phyloP scores from a whole-genome alignment of 2,329 filamentous ascomycete genomes.

The Pseudogymnoascus sp. region DNA sequence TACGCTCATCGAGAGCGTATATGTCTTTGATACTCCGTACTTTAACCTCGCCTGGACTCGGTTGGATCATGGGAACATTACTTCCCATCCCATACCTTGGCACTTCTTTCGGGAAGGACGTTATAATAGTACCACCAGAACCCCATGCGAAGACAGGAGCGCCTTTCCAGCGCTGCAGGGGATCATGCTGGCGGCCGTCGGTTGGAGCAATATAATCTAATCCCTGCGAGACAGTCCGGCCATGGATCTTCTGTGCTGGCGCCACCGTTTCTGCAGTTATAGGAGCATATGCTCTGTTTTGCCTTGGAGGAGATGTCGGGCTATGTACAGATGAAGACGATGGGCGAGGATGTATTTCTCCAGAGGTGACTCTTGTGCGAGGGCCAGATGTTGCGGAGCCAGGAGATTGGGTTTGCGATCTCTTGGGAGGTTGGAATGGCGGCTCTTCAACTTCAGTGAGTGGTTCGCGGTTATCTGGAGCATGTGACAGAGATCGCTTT shows the following conservation, averaged over 20 bases:
- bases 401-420: constrained; percentile 58
- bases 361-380: constrained; percentile 30
- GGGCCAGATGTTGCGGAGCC: constrained; percentile 42
- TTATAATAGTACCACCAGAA: constrained; percentile 73
- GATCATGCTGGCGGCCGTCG: constrained; percentile 64
- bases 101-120: constrained; percentile 80
- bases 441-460: constrained; percentile 24
- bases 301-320: constrained; percentile 20
- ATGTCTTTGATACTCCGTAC: constrained; percentile 69
- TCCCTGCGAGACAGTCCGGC: constrained; percentile 46
- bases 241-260: constrained; percentile 28
- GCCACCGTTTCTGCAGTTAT: constrained; percentile 13
- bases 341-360: constrained; percentile 20
- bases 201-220: constrained; percentile 55
- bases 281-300: constrained; percentile 12
- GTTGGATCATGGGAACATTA: constrained; percentile 67
- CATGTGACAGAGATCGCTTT: constrained; percentile 43
- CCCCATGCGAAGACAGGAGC: constrained; percentile 82
- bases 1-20: constrained; percentile 61
- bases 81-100: constrained; percentile 72
- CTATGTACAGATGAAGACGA: constrained; percentile 44
- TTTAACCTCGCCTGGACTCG: constrained; percentile 74
- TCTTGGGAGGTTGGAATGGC: constrained; percentile 35
- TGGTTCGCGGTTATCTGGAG: constrained; percentile 17
- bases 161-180: constrained; percentile 84